Evolutionary conservation across 106 monocot genomes (phyloP).

Genomic region (Narthecium ossifragum): DNA sequence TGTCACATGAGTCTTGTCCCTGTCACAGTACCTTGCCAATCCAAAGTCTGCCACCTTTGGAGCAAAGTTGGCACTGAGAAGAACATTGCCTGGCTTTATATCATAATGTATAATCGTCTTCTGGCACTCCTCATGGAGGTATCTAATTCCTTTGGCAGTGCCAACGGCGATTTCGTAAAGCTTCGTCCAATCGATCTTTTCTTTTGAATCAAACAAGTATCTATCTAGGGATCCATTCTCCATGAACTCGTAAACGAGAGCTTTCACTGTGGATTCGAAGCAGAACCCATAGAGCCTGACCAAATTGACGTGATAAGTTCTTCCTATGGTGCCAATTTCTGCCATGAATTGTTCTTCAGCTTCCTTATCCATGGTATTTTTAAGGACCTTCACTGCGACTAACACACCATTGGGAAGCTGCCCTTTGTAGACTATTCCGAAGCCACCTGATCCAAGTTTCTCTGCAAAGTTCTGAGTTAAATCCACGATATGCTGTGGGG

Average conservation of each 20-base stretch:
- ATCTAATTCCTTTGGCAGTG: slow-evolving; percentile 33
- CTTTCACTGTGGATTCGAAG: slow-evolving; percentile 7
- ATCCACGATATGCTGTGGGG: slow-evolving; percentile 1
- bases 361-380: background rate
- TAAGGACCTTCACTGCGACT: slow-evolving; percentile 15
- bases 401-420: slow-evolving; percentile 6
- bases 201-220: slow-evolving; percentile 1
- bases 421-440: slow-evolving; percentile 18
- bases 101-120: too few relatives aligned
- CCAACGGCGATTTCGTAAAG: slow-evolving; percentile 27
- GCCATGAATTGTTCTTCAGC: slow-evolving; percentile 20
- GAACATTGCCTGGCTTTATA: slow-evolving; percentile 17
- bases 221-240: slow-evolving; percentile 7
- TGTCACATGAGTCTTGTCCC: background rate
- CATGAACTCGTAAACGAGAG: slow-evolving; percentile 13
- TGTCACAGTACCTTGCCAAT: slow-evolving; percentile 6
- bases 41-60: slow-evolving; percentile 25
- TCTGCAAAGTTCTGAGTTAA: slow-evolving; percentile 8
- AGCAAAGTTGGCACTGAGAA: slow-evolving; percentile 9
- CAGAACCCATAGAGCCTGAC: slow-evolving; percentile 18
- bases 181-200: slow-evolving; percentile 9
- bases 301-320: slow-evolving; percentile 15
- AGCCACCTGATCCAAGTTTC: slow-evolving; percentile 15
- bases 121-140: slow-evolving; percentile 12
- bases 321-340: slow-evolving; percentile 7